Evolutionary conservation across 495 filamentous ascomycete species (phyloP).

Genomic region (Trichoderma reesei): DNA sequence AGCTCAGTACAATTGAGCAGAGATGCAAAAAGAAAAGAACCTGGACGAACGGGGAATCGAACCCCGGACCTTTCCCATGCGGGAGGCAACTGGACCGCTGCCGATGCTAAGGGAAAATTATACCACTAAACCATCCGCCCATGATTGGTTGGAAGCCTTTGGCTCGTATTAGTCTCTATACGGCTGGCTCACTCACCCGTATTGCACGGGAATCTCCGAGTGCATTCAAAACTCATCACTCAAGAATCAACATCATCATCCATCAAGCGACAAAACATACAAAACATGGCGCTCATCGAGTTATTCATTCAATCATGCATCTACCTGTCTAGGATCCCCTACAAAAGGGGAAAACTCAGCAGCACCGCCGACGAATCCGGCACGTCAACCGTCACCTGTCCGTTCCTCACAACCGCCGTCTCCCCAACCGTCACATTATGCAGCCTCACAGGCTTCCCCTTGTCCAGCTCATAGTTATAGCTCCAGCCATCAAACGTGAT

Average conservation of each 20-base stretch:
- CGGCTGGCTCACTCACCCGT: not conserved
- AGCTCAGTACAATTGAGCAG: too few relatives aligned
- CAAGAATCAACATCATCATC: too few relatives aligned
- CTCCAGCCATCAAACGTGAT: slow-evolving; percentile 54
- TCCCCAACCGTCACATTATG: slow-evolving; percentile 49
- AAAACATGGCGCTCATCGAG: not conserved
- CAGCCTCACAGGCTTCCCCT: slow-evolving; percentile 46
- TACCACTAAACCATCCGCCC: slow-evolving; percentile 9
- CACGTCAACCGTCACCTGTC: slow-evolving; percentile 37
- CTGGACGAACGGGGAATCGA: slow-evolving; percentile 28
- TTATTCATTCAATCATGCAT: not conserved
- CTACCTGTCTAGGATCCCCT: not conserved
- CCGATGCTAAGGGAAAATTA: slow-evolving; percentile 11
- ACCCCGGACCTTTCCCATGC: slow-evolving; percentile 26
- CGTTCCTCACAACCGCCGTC: slow-evolving; percentile 32
- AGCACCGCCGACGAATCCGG: slow-evolving; percentile 42
- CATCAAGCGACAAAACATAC: not conserved
- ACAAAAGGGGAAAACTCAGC: slow-evolving; percentile 18
- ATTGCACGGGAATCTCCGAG: too few relatives aligned
- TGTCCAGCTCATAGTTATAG: slow-evolving; percentile 51
- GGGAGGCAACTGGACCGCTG: not conserved
- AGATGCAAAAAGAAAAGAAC: slow-evolving; percentile 1
- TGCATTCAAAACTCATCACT: too few relatives aligned
- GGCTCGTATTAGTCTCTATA: not conserved
- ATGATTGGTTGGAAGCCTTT: not conserved